These are phyloP conservation scores for Hypoxylon subgilvum DNA, from an alignment of 495 filamentous ascomycete genomes.

Conservation along the genomic window DNA sequence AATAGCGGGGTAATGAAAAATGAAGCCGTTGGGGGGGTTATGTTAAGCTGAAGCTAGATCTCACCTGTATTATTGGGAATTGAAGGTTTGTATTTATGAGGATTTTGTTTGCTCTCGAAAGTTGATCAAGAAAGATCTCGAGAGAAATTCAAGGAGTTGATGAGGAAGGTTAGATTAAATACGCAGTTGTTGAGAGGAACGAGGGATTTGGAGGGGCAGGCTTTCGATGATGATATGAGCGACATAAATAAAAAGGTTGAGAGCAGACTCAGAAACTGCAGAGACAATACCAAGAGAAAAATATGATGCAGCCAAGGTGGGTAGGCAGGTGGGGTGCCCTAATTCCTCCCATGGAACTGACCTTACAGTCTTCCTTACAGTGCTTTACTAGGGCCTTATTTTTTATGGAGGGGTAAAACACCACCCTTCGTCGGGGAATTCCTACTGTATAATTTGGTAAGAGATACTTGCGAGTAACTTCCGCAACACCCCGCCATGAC, in stretches of 20 bases:
- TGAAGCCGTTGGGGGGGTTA: constrained; percentile 24
- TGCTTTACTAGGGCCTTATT: not conserved
- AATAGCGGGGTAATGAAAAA: constrained; percentile 35
- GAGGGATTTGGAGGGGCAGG: constrained; percentile 36
- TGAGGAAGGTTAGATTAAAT: constrained; percentile 28
- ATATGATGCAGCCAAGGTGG: constrained; percentile 23
- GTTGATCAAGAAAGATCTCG: constrained; percentile 24
- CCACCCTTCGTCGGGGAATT: constrained; percentile 25
- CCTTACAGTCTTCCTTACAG: constrained; percentile 18
- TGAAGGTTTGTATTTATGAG: not conserved
- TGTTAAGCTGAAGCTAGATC: constrained; percentile 10
- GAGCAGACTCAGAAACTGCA: too few species aligned
- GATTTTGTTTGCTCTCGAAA: constrained; percentile 6
- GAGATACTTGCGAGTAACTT: constrained; percentile 31
- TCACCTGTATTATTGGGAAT: constrained; percentile 22
- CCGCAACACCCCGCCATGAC: constrained; percentile 18
- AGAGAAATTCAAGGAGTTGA: constrained; percentile 16
- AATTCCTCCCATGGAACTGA: constrained; percentile 21
- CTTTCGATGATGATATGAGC: constrained; percentile 43
- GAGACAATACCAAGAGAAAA: constrained; percentile 33
- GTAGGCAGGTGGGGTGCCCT: constrained; percentile 28
- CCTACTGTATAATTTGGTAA: constrained; percentile 32
- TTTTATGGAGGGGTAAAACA: constrained; percentile 27
- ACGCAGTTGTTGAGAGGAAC: constrained; percentile 33
- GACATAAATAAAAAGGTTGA: constrained; percentile 40